phyloP scores from a whole-genome alignment of 1,284 basidiomycete genomes.

The Trametes hirsuta region DNA sequence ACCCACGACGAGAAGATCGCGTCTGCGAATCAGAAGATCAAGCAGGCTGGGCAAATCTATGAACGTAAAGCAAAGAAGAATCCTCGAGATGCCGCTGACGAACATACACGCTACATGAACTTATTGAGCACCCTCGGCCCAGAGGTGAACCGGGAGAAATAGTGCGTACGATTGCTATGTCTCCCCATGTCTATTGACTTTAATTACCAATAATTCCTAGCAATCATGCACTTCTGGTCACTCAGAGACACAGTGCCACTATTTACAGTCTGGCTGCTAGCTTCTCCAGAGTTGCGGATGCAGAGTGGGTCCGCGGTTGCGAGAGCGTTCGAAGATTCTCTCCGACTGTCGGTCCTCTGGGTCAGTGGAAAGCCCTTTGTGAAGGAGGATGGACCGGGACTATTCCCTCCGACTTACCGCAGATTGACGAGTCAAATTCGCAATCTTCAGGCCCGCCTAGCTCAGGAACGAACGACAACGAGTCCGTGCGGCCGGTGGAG shows the following conservation, averaged over 20 bases:
- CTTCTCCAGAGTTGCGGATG: conserved; percentile 70
- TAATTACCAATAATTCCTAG: conserved; percentile 39
- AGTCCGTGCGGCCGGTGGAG: background rate
- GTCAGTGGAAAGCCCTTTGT: conserved; percentile 71
- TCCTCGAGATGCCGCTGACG: conserved; percentile 66
- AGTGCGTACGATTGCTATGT: conserved; percentile 46
- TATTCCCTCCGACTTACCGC: conserved; percentile 56
- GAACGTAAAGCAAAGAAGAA: conserved; percentile 82
- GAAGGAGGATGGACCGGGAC: conserved; percentile 72
- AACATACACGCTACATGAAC: conserved; percentile 77
- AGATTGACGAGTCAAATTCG: conserved; percentile 34
- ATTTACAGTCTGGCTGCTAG: conserved; percentile 65
- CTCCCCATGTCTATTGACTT: conserved; percentile 1
- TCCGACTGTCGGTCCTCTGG: conserved; percentile 65
- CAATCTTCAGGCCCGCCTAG: conserved; percentile 4
- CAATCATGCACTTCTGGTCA: conserved; percentile 66
- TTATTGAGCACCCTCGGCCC: conserved; percentile 73
- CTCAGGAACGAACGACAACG: conserved; percentile 6
- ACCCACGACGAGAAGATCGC: conserved; percentile 70
- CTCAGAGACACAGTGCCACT: conserved; percentile 60
- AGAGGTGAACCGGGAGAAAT: conserved; percentile 78
- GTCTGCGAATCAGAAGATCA: conserved; percentile 73
- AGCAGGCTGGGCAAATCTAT: conserved; percentile 72
- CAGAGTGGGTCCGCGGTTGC: conserved; percentile 74
- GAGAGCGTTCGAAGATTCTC: conserved; percentile 69